Evolutionary conservation across 2,329 filamentous ascomycete species (phyloP).

Genomic region (Xylariomycetidae sp.): DNA sequence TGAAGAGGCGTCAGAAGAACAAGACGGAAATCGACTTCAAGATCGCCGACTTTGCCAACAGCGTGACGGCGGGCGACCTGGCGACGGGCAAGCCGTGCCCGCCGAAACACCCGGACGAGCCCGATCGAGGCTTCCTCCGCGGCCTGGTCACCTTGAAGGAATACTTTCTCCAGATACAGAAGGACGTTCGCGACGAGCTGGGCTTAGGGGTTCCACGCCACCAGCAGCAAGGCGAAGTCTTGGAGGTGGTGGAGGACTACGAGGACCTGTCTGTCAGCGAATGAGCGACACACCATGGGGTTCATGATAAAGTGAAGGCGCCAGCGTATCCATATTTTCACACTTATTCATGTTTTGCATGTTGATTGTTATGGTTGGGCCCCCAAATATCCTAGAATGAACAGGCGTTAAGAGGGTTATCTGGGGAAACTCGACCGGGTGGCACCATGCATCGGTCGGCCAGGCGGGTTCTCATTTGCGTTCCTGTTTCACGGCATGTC

Average conservation of each 20-base stretch:
- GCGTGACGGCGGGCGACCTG: constrained; percentile 80
- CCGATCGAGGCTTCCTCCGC: constrained; percentile 85
- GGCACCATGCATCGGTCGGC: too few species aligned
- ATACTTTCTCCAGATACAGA: constrained; percentile 85
- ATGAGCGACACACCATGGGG: too few species aligned
- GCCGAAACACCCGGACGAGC: constrained; percentile 71
- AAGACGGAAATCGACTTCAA: constrained; percentile 78
- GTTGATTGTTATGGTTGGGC: too few species aligned
- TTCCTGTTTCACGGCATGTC: too few species aligned
- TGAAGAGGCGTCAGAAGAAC: constrained; percentile 40
- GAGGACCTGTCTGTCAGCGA: constrained; percentile 22
- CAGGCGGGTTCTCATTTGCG: too few species aligned
- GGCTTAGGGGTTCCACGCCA: constrained; percentile 32
- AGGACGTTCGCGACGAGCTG: constrained; percentile 60
- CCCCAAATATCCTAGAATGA: too few species aligned
- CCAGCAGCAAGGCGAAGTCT: constrained; percentile 14
- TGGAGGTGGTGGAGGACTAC: constrained; percentile 20
- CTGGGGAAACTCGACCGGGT: too few species aligned
- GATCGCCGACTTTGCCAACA: constrained; percentile 98
- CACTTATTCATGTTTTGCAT: too few species aligned
- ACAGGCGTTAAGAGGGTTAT: too few species aligned
- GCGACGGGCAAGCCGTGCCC: constrained; percentile 64
- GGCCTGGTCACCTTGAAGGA: constrained; percentile 72
- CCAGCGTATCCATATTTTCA: too few species aligned
- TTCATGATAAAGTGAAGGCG: too few species aligned